Percentiles rank a stretch among this genome's conserved stretches.
These are phyloP conservation scores for Ascochyta lentis DNA, from an alignment of 2,329 filamentous ascomycete genomes.

Conservation along the genomic window DNA sequence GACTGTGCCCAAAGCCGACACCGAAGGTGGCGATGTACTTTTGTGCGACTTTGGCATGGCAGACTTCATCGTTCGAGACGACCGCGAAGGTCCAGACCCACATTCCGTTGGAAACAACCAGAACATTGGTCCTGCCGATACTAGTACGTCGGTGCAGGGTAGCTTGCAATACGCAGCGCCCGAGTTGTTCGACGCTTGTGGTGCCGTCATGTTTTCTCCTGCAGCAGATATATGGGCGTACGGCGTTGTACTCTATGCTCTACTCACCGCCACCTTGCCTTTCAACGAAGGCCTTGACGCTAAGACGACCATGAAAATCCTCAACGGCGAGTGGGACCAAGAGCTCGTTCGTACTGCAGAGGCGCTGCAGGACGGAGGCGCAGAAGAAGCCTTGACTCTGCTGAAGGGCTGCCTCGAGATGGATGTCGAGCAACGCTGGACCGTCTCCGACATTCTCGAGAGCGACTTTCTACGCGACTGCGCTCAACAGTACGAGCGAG, in stretches of 20 bases:
- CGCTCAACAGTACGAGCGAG: conserved; percentile 36
- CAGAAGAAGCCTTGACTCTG: conserved; percentile 61
- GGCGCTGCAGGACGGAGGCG: conserved; percentile 44
- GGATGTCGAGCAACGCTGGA: conserved; percentile 63
- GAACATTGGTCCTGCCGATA: conserved; percentile 62
- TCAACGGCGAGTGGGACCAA: conserved; percentile 65
- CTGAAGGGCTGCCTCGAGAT: conserved; percentile 66
- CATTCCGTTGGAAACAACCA: conserved; percentile 49
- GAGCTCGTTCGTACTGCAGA: conserved; percentile 55
- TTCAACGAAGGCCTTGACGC: conserved; percentile 67
- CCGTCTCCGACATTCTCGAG: conserved; percentile 62
- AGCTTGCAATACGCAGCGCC: conserved; percentile 64
- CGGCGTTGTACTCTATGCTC: conserved; percentile 67
- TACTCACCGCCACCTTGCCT: conserved; percentile 67
- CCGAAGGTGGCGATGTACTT: conserved; percentile 62
- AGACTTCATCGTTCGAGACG: conserved; percentile 67
- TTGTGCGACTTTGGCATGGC: conserved; percentile 75
- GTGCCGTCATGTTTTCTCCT: conserved; percentile 54
- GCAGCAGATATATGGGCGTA: conserved; percentile 72
- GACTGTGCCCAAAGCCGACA: conserved; percentile 54
- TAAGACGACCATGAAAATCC: conserved; percentile 65
- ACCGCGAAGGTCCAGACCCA: conserved; percentile 58
- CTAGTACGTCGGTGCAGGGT: conserved; percentile 65
- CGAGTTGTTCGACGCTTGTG: conserved; percentile 53
- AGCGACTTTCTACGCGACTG: conserved; percentile 60